A percentile compares a stretch with the other conserved stretches of the same genome.
These are phyloP conservation scores for Aspergillus taichungensis DNA, from an alignment of 495 filamentous ascomycete genomes.

Conservation along the genomic window DNA sequence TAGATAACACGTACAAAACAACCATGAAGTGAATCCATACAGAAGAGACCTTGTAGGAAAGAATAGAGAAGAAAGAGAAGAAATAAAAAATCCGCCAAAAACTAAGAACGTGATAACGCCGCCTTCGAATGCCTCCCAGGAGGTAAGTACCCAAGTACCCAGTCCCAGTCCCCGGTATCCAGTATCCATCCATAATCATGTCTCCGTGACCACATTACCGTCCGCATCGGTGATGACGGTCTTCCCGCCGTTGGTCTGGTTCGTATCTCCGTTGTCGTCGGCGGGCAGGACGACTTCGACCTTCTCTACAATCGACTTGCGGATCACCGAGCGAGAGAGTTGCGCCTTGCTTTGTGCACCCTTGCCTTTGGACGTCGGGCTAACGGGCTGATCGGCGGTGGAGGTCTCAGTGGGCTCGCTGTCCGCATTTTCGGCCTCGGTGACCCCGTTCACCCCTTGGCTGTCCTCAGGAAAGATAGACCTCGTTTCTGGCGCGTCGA, in stretches of 20 bases:
- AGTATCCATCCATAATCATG: constrained; percentile 14
- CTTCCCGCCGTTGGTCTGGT: constrained; percentile 7
- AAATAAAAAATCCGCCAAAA: constrained; percentile 5
- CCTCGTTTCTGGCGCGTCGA: neutral
- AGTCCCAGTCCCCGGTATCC: constrained; percentile 1
- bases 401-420: constrained; percentile 10
- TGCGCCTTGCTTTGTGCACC: constrained; percentile 8
- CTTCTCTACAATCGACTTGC: constrained; percentile 35
- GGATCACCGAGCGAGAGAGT: constrained; percentile 20
- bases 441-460: constrained; percentile 5
- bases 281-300: constrained; percentile 26
- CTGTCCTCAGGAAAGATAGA: neutral
- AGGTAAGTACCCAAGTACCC: neutral
- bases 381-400: constrained; percentile 1
- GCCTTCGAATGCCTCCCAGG: too few relatives aligned
- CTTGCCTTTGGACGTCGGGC: constrained; percentile 13
- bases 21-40: constrained; percentile 5
- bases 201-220: constrained; percentile 31
- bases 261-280: constrained; percentile 10
- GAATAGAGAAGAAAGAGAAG: neutral
- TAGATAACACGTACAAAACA: constrained; percentile 8
- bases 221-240: constrained; percentile 26
- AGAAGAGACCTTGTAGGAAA: constrained; percentile 17
- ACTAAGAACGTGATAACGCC: neutral
- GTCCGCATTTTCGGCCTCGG: constrained; percentile 3